Percentiles rank a stretch among this genome's conserved stretches.
Conservation (phyloP, 108 stramenopile genomes). For the Fragilaria radians region DNA sequence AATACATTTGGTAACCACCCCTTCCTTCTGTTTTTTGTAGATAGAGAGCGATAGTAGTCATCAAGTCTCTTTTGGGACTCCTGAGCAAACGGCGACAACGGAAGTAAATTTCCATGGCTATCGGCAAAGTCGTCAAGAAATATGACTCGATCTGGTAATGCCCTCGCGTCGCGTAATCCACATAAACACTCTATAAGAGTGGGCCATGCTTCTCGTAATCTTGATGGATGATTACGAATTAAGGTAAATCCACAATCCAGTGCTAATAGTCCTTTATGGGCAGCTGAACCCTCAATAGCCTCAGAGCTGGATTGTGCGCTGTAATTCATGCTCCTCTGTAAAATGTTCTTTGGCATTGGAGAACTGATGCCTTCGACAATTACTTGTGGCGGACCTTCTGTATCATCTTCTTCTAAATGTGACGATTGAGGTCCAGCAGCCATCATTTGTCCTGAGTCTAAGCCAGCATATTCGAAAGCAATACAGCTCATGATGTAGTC, state of each 20-base stretch:
- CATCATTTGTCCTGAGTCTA: conserved; percentile 14
- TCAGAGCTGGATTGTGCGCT: too few relatives aligned
- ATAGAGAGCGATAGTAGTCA: conserved; percentile 37
- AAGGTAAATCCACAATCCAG: conserved; percentile 63
- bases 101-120: conserved; percentile 67
- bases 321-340: too few relatives aligned
- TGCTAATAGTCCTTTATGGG: conserved; percentile 67
- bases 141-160: conserved; percentile 57
- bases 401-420: too few relatives aligned
- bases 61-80: conserved; percentile 43
- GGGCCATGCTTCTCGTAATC: conserved; percentile 53
- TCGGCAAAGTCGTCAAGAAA: conserved; percentile 84
- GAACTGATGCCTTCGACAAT: too few relatives aligned
- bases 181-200: conserved; percentile 56
- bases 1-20: conserved; percentile 21
- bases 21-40: conserved; percentile 17
- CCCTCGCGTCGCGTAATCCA: conserved; percentile 62
- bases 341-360: too few relatives aligned
- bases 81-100: conserved; percentile 51
- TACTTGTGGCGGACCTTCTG: too few relatives aligned
- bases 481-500: conserved; percentile 63
- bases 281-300: conserved; percentile 68
- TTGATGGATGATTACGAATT: conserved; percentile 40
- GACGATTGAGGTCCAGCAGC: not conserved
- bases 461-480: conserved; percentile 36